Conservation (phyloP, 768 basidiomycete species). For the Lactarius quietus region DNA sequence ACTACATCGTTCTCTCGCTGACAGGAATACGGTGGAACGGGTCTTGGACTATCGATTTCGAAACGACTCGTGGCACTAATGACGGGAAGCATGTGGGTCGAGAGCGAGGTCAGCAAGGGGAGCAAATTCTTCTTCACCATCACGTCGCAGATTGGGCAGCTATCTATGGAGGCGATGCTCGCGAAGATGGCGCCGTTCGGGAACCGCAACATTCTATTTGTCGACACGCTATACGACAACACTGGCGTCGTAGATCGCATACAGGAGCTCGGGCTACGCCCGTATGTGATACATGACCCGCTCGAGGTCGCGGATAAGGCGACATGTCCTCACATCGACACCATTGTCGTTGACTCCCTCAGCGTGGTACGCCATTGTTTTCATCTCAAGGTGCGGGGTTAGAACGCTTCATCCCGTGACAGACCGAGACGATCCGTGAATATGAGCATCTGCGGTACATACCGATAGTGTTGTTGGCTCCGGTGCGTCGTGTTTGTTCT, state of each 20-base stretch:
- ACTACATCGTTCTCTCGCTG: neutral
- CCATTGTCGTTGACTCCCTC: slow-evolving; percentile 91
- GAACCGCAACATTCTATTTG: slow-evolving; percentile 85
- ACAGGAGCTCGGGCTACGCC: slow-evolving; percentile 71
- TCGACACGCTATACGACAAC: slow-evolving; percentile 78
- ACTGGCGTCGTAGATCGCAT: slow-evolving; percentile 76
- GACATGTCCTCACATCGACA: slow-evolving; percentile 84
- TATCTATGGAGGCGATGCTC: slow-evolving; percentile 67
- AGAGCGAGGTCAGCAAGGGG: slow-evolving; percentile 89
- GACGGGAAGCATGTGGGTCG: slow-evolving; percentile 99
- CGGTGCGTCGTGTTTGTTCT: slow-evolving; percentile 36
- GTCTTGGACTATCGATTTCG: slow-evolving; percentile 94
- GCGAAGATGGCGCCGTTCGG: slow-evolving; percentile 83
- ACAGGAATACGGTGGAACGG: slow-evolving; percentile 96
- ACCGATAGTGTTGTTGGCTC: slow-evolving; percentile 87
- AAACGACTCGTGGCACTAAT: slow-evolving; percentile 96
- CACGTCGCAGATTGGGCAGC: slow-evolving; percentile 75
- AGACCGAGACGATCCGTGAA: slow-evolving; percentile 90
- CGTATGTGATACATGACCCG: slow-evolving; percentile 74
- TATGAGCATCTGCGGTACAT: slow-evolving; percentile 95
- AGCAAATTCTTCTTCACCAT: slow-evolving; percentile 97
- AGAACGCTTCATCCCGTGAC: slow-evolving; percentile 1
- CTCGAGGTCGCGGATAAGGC: slow-evolving; percentile 79
- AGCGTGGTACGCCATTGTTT: slow-evolving; percentile 56
- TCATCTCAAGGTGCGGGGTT: slow-evolving; percentile 4